Evolutionary conservation across 2,329 filamentous ascomycete genomes (phyloP).

Genomic region (Penicillium sp.): DNA sequence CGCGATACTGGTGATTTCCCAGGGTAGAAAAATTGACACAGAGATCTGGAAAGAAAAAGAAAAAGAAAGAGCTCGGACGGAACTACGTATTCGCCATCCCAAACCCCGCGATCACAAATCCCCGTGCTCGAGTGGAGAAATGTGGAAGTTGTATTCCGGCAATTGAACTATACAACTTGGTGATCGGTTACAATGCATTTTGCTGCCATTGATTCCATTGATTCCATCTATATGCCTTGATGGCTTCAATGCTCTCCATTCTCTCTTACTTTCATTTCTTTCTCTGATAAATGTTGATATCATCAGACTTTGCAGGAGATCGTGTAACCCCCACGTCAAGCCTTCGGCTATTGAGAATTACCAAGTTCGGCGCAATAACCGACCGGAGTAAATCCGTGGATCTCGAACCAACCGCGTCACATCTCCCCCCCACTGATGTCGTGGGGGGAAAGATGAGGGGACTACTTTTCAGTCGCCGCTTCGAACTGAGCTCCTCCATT

Average conservation of each 20-base stretch:
- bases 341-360: constrained; percentile 15
- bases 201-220: neutral
- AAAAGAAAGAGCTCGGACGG: neutral
- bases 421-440: constrained; percentile 15
- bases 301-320: neutral
- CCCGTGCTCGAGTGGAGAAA: neutral
- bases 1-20: neutral
- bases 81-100: neutral
- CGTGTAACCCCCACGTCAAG: constrained; percentile 8
- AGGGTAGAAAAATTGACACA: neutral
- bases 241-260: neutral
- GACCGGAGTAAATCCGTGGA: constrained; percentile 26
- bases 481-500: neutral
- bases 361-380: constrained; percentile 14
- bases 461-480: constrained; percentile 9
- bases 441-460: constrained; percentile 10
- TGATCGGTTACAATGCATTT: neutral
- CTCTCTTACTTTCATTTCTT: neutral
- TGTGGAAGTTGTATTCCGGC: neutral
- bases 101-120: neutral
- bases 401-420: constrained; percentile 2
- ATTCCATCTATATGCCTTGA: neutral
- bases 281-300: neutral
- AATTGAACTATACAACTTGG: neutral
- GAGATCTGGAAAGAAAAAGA: no score